A percentile compares a stretch with the other conserved stretches of the same genome.
These are phyloP conservation scores for Singerocomus inundabilis DNA, from an alignment of 1,284 basidiomycete species.

Conservation along the genomic window DNA sequence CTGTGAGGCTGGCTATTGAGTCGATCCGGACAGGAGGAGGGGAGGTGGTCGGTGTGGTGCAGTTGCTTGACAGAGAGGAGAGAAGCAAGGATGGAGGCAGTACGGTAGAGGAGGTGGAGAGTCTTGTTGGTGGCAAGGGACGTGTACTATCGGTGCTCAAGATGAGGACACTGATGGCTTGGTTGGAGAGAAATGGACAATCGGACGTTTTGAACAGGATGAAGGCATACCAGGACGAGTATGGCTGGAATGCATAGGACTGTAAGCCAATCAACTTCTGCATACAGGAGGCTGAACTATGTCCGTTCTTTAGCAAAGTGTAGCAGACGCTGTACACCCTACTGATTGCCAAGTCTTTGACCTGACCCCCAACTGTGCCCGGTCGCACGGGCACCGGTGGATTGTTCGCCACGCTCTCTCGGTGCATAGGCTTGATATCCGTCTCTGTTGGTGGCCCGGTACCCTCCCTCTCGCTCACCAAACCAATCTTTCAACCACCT, in stretches of 20 bases:
- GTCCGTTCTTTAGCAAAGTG: not conserved
- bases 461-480: conserved; percentile 29
- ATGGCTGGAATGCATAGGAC: conserved; percentile 58
- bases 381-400: conserved; percentile 16
- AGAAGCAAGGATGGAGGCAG: conserved; percentile 68
- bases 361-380: conserved; percentile 45
- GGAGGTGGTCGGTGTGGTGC: conserved; percentile 86
- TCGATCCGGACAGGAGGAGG: conserved; percentile 69
- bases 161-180: conserved; percentile 84
- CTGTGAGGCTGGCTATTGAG: conserved; percentile 79
- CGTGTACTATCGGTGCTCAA: conserved; percentile 76
- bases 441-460: conserved; percentile 12
- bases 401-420: conserved; percentile 34
- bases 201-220: conserved; percentile 71
- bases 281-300: not conserved
- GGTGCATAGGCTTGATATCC: conserved; percentile 29
- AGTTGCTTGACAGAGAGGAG: conserved; percentile 91
- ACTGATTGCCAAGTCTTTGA: conserved; percentile 36
- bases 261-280: not conserved
- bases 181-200: conserved; percentile 71
- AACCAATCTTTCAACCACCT: conserved; percentile 38
- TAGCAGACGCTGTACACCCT: not conserved
- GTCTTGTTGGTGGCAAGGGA: conserved; percentile 62
- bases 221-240: conserved; percentile 79
- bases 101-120: conserved; percentile 85